Conservation (phyloP, 78 protist species). For the Dictyostelium intermedium region DNA sequence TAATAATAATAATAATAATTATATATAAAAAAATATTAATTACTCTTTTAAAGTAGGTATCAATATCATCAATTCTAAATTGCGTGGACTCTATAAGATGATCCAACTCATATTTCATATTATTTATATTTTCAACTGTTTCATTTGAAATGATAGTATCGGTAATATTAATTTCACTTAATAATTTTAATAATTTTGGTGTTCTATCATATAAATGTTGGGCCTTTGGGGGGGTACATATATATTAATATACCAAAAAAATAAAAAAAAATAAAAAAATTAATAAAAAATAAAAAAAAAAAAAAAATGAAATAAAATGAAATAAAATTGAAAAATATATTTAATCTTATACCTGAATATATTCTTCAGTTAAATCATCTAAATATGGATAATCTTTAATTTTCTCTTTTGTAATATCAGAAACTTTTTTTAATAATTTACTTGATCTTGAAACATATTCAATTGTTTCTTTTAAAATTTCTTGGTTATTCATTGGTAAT, state of each 20-base stretch:
- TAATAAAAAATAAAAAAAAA: background rate
- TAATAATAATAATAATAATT: background rate
- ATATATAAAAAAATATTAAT: background rate
- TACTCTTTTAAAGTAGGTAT: background rate
- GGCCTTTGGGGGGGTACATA: background rate
- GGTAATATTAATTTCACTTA: background rate
- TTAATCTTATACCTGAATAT: background rate
- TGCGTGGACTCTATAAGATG: background rate
- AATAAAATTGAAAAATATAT: background rate
- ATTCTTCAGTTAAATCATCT: constrained; percentile 2
- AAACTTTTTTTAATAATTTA: background rate
- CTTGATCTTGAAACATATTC: background rate
- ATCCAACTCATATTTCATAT: constrained; percentile 14
- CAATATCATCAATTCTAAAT: background rate
- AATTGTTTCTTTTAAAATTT: background rate
- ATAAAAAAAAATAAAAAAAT: background rate
- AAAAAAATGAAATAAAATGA: background rate
- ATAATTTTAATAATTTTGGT: background rate
- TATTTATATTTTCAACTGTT: background rate
- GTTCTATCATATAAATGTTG: constrained; percentile 14
- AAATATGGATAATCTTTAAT: background rate
- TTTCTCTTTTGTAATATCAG: background rate
- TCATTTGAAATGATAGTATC: background rate
- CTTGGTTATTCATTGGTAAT: background rate
- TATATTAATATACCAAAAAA: no score